Evolutionary conservation across 306 rosid species (phyloP).

Genomic region (Begonia fuchsioides): DNA sequence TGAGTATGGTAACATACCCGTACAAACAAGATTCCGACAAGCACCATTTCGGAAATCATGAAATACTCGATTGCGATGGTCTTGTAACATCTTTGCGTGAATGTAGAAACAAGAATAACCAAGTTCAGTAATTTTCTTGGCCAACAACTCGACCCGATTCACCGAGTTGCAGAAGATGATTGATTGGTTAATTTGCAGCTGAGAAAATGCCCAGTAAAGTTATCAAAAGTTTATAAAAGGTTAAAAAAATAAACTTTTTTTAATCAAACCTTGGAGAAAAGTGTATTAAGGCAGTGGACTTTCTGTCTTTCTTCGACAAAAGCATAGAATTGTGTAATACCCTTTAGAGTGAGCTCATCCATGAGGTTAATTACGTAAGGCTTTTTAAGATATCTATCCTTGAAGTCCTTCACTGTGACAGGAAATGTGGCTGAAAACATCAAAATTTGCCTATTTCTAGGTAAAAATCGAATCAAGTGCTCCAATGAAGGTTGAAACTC

Average conservation of each 20-base stretch:
- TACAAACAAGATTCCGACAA: slow-evolving; percentile 96
- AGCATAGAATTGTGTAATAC: slow-evolving; percentile 93
- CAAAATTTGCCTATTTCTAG: slow-evolving; percentile 59
- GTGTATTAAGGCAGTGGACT: slow-evolving; percentile 95
- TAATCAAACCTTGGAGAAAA: slow-evolving; percentile 83
- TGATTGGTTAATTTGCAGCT: slow-evolving; percentile 99
- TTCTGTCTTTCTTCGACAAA: slow-evolving; percentile 96
- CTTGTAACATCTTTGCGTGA: slow-evolving; percentile 99
- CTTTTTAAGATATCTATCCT: slow-evolving; percentile 75
- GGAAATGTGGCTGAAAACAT: slow-evolving; percentile 99
- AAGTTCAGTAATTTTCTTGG: slow-evolving; percentile 95
- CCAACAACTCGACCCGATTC: slow-evolving; percentile 93
- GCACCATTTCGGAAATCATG: slow-evolving; percentile 99
- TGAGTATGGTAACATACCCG: slow-evolving; percentile 43
- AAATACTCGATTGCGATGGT: slow-evolving; percentile 94
- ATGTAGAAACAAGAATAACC: slow-evolving; percentile 99
- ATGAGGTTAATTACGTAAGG: slow-evolving; percentile 88
- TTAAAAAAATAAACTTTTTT: background rate
- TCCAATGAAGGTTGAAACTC: slow-evolving; percentile 94
- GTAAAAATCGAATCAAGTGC: slow-evolving; percentile 75
- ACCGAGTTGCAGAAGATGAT: slow-evolving; percentile 97
- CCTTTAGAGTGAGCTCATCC: slow-evolving; percentile 97
- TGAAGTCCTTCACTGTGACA: slow-evolving; percentile 85
- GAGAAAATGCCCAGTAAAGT: slow-evolving; percentile 11
- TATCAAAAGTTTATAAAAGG: background rate